Percentiles rank a stretch among this genome's conserved stretches.
These are phyloP conservation scores for Nemania sp. DNA, from an alignment of 2,329 filamentous ascomycete species.

Conservation along the genomic window DNA sequence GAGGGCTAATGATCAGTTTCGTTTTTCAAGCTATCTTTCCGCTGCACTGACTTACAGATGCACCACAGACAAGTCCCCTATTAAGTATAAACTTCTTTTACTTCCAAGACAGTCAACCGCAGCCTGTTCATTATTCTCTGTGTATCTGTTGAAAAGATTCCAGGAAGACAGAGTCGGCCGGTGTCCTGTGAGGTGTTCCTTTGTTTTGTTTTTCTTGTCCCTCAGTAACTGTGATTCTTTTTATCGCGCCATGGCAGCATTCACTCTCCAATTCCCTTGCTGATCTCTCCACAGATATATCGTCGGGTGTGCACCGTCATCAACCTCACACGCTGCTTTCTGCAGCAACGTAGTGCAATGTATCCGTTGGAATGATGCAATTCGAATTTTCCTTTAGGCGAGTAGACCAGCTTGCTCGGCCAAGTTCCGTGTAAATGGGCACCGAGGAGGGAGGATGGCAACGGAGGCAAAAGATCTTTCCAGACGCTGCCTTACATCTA, in stretches of 20 bases:
- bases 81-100: background rate
- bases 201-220: conserved; percentile 1
- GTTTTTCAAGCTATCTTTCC: background rate
- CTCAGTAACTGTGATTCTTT: conserved; percentile 4
- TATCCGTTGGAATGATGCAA: background rate
- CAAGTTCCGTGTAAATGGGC: background rate
- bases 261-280: background rate
- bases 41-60: background rate
- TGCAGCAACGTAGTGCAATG: background rate
- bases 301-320: conserved; percentile 8
- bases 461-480: conserved; percentile 11
- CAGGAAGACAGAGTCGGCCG: background rate
- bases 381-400: background rate
- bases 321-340: conserved; percentile 4
- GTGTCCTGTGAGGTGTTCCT: background rate
- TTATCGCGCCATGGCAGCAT: conserved; percentile 4
- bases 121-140: background rate
- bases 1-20: background rate
- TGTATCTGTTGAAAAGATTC: background rate
- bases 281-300: conserved; percentile 2
- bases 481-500: background rate
- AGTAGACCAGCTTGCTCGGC: conserved; percentile 4
- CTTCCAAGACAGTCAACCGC: conserved; percentile 1
- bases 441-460: conserved; percentile 4
- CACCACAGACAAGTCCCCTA: background rate